phyloP scores from a whole-genome alignment of 2,329 filamentous ascomycete species.

The Beauveria sp. region DNA sequence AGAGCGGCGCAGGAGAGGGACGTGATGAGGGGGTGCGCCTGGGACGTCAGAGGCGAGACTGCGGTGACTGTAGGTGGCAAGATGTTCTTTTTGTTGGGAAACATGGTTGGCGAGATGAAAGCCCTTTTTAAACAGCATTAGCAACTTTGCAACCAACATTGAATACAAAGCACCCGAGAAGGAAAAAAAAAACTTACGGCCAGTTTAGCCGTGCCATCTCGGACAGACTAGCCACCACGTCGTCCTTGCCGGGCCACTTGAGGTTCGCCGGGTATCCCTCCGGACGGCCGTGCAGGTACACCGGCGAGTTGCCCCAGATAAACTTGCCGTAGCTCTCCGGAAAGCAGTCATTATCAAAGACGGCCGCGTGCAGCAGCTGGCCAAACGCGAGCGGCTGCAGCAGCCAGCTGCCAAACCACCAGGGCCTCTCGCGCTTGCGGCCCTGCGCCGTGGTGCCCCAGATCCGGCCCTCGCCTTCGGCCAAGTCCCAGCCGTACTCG shows the following conservation, averaged over 20 bases:
- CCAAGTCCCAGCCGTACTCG: slow-evolving; percentile 79
- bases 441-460: slow-evolving; percentile 46
- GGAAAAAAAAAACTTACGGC: slow-evolving; percentile 50
- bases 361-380: slow-evolving; percentile 66
- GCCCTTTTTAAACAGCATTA: slow-evolving; percentile 37
- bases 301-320: slow-evolving; percentile 63
- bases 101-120: slow-evolving; percentile 79
- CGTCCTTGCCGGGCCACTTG: slow-evolving; percentile 66
- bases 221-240: slow-evolving; percentile 74
- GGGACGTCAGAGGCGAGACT: slow-evolving; percentile 70
- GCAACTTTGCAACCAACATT: neutral
- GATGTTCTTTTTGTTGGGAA: slow-evolving; percentile 59
- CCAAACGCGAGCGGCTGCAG: slow-evolving; percentile 69
- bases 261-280: slow-evolving; percentile 56
- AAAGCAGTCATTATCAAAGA: slow-evolving; percentile 70
- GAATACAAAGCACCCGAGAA: neutral
- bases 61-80: slow-evolving; percentile 58
- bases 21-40: slow-evolving; percentile 79
- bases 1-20: slow-evolving; percentile 83
- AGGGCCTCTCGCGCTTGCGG: slow-evolving; percentile 55
- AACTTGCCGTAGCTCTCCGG: slow-evolving; percentile 38
- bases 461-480: slow-evolving; percentile 64
- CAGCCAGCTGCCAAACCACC: slow-evolving; percentile 82
- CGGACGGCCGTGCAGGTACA: slow-evolving; percentile 71
- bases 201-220: slow-evolving; percentile 75